Evolutionary conservation across 2,329 filamentous ascomycete species (phyloP).

Genomic region (Saccharata proteae): DNA sequence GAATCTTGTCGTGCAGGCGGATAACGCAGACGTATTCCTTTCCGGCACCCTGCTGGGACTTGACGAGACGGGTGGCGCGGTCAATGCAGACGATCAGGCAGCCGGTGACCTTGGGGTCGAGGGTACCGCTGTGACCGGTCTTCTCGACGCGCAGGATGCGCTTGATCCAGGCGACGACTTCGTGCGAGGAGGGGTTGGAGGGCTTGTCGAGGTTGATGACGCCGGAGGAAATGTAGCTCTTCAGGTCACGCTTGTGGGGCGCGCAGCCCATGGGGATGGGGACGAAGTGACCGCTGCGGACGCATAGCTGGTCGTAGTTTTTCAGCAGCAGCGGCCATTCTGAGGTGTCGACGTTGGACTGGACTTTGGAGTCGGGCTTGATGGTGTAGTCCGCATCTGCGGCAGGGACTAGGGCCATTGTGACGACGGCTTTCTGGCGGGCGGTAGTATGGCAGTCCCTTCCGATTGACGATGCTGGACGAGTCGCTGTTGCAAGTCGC

Average conservation of each 20-base stretch:
- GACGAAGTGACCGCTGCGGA: slow-evolving; percentile 92
- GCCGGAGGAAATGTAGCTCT: slow-evolving; percentile 92
- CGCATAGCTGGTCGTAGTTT: slow-evolving; percentile 89
- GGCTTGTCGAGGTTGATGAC: slow-evolving; percentile 98
- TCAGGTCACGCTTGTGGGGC: slow-evolving; percentile 85
- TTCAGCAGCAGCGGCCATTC: slow-evolving; percentile 89
- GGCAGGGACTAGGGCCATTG: slow-evolving; percentile 10
- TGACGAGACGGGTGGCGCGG: slow-evolving; percentile 91
- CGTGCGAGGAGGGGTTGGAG: slow-evolving; percentile 93
- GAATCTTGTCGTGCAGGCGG: slow-evolving; percentile 86
- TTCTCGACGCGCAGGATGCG: slow-evolving; percentile 90
- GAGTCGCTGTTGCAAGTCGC: slow-evolving; percentile 8
- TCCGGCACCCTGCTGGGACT: slow-evolving; percentile 96
- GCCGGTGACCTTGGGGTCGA: slow-evolving; percentile 96
- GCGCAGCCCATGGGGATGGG: slow-evolving; percentile 89
- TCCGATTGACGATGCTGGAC: slow-evolving; percentile 8
- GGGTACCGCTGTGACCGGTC: slow-evolving; percentile 94
- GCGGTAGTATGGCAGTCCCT: slow-evolving; percentile 3
- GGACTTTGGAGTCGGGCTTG: slow-evolving; percentile 69
- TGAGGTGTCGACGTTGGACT: slow-evolving; percentile 71
- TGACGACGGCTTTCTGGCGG: slow-evolving; percentile 2
- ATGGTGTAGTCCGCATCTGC: slow-evolving; percentile 68
- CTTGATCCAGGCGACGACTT: slow-evolving; percentile 99
- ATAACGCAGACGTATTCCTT: slow-evolving; percentile 98
- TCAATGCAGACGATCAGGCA: slow-evolving; percentile 93